Conservation (phyloP, 768 basidiomycete genomes). For the Naganishia onofrii region DNA sequence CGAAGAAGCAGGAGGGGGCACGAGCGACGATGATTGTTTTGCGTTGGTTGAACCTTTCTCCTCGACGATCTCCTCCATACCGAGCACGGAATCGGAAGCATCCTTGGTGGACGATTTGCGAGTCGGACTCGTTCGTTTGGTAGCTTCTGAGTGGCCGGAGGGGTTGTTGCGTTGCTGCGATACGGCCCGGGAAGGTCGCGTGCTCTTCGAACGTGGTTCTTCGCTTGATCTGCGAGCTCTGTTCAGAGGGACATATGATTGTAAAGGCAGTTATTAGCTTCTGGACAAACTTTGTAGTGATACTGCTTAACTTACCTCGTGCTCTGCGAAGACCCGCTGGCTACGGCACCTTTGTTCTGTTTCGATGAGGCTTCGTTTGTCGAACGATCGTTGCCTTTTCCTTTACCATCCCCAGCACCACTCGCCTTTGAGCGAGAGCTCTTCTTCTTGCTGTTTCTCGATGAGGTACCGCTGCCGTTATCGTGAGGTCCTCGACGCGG, state of each 20-base stretch:
- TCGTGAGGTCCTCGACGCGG: background rate
- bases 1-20: background rate
- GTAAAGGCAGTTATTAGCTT: background rate
- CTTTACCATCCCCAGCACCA: conserved; percentile 2
- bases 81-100: background rate
- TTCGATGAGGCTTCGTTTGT: background rate
- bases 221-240: background rate
- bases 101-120: background rate
- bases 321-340: background rate
- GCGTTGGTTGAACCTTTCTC: background rate
- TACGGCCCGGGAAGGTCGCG: background rate
- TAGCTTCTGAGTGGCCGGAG: background rate
- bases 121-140: background rate
- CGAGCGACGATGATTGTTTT: conserved; percentile 11
- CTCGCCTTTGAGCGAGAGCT: background rate
- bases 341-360: background rate
- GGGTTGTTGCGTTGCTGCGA: conserved; percentile 21
- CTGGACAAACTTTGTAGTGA: background rate
- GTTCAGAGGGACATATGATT: no score
- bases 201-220: background rate
- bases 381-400: conserved; percentile 8
- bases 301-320: background rate
- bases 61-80: background rate
- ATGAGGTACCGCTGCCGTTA: background rate
- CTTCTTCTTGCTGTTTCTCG: conserved; percentile 8